Base-by-base conservation (phyloP, 2,329 filamentous ascomycete species). In the Rutstroemia sp. region DNA sequence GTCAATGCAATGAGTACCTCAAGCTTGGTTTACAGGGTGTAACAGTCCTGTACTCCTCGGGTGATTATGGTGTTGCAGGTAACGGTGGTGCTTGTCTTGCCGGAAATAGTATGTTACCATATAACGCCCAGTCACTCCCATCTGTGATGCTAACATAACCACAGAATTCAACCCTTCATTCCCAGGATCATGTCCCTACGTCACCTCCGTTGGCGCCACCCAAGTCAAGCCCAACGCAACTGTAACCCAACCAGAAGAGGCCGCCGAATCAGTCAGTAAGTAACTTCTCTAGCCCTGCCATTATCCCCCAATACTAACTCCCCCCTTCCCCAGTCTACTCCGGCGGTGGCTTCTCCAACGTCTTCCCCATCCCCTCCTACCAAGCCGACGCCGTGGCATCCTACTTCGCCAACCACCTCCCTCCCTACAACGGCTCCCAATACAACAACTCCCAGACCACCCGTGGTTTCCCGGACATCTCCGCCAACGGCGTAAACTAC, bases 261-360 rank as follows among this genome's bases (percentile, higher is more conserved):
- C 76, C 10, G 76, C 75, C 58, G 72, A 78, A 61, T 73, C 71
- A 0, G 69, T 58, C 17, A 55, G 52, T 54, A 42, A 49, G 52
- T 54, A 30, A 16, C 5, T 9, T 21, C 5, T 12, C 16, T 17
- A 19, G 21, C 14, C 9, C 17, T 34, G 8, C 5, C 6, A 54
- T 54, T 6, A 57, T 56, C 3, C 3, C 58, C 52, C 27, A 65
- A 65, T 10, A 67, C 73, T 1, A 75, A 78, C 59, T 67, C 70
- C 25, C 16, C 39, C 12, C 7, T 5, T 5, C 4, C 39, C 5
- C 94, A 73, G 81, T 95, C 68, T 91, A 91, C 75, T 86, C 80
- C n/a, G 83, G 85, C 14, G 75, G 84, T 57, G 88, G 92, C 67
- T 94, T 92, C 68, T 82, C 84, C 19, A 75, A 63, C 76, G 77